These are phyloP conservation scores for Sextonia rubra DNA, from an alignment of 164 flowering plant species.

Conservation along the genomic window DNA sequence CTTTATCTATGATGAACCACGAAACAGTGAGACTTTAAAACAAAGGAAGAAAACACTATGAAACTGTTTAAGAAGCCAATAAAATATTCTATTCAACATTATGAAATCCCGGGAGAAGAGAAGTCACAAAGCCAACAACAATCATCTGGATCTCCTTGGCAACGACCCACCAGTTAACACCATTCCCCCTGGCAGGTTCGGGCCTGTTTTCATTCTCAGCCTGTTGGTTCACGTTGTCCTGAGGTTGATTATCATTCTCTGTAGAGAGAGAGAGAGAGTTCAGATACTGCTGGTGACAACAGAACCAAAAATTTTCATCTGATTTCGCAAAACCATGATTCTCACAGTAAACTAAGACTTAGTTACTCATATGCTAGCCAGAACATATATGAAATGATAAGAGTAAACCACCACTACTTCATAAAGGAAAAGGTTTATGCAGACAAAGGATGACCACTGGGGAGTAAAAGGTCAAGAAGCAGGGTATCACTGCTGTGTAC, in stretches of 20 bases:
- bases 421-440: too few relatives aligned
- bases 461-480: too few relatives aligned
- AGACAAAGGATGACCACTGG: too few relatives aligned
- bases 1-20: too few relatives aligned
- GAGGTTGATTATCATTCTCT: slow-evolving; percentile 43
- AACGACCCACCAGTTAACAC: slow-evolving; percentile 68
- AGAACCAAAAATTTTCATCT: too few relatives aligned
- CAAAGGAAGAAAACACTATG: background rate
- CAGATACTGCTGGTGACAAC: too few relatives aligned
- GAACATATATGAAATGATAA: too few relatives aligned
- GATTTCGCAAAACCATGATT: too few relatives aligned
- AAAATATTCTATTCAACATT: slow-evolving; percentile 48
- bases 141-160: slow-evolving; percentile 83
- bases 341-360: too few relatives aligned
- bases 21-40: background rate
- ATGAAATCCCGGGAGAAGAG: slow-evolving; percentile 88
- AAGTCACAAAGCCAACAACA: slow-evolving; percentile 80
- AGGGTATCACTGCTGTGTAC: too few relatives aligned
- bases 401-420: too few relatives aligned
- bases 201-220: slow-evolving; percentile 38
- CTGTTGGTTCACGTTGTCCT: slow-evolving; percentile 31
- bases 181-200: slow-evolving; percentile 35
- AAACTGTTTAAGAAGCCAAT: background rate
- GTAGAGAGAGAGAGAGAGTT: background rate
- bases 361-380: too few relatives aligned